A percentile compares a stretch with the other conserved stretches of the same genome.
Evolutionary conservation across 371 early-diverging fungal genomes (phyloP).

Genomic region (Actinomucor elegans): DNA sequence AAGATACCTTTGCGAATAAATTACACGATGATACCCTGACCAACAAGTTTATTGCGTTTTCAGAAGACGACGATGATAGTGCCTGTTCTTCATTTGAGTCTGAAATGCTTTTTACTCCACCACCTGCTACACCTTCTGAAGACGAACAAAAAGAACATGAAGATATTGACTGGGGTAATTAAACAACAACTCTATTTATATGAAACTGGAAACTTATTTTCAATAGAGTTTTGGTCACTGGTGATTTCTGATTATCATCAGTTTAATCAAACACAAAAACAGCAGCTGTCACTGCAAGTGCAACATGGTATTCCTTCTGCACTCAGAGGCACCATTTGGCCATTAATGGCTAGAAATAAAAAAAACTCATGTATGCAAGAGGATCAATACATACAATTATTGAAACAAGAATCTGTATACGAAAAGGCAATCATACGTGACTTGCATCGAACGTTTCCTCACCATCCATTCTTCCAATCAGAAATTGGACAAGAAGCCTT

Average conservation of each 20-base stretch:
- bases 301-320: conserved; percentile 85
- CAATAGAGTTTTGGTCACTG: conserved; percentile 87
- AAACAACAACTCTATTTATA: background rate
- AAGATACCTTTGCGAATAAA: background rate
- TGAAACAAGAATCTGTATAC: conserved; percentile 67
- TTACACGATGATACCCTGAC: conserved; percentile 1
- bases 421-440: conserved; percentile 92
- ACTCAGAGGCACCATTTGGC: conserved; percentile 94
- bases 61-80: conserved; percentile 26
- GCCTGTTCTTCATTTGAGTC: conserved; percentile 24
- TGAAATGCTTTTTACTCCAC: conserved; percentile 21
- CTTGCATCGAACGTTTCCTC: conserved; percentile 88
- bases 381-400: conserved; percentile 60
- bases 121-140: background rate
- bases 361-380: too few relatives aligned
- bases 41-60: conserved; percentile 11
- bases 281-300: conserved; percentile 65
- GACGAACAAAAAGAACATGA: conserved; percentile 17
- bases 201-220: background rate
- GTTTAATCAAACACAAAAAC: conserved; percentile 68
- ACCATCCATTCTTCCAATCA: conserved; percentile 78
- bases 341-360: conserved; percentile 61
- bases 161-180: conserved; percentile 71
- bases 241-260: conserved; percentile 82
- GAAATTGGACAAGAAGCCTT: conserved; percentile 84